phyloP scores from a whole-genome alignment of 169 alveolate species.

The Ichthyophthirius multifiliis region DNA sequence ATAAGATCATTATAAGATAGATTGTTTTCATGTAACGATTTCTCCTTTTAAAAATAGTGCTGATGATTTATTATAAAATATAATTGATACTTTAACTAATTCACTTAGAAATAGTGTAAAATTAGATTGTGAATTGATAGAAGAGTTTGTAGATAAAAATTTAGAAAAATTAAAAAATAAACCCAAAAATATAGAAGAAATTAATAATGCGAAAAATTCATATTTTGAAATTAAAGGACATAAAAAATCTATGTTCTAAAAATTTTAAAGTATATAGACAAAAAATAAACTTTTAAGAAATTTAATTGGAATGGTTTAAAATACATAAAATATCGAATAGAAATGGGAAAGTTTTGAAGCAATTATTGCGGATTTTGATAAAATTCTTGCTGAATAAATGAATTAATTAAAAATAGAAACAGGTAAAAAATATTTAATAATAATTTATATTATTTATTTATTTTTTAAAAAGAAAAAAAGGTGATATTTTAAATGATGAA shows the following conservation, averaged over 20 bases:
- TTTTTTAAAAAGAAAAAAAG: too few species aligned
- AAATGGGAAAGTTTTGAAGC: slow-evolving; percentile 88
- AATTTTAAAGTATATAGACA: slow-evolving; percentile 61
- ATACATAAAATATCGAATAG: slow-evolving; percentile 68
- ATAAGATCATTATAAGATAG: slow-evolving; percentile 82
- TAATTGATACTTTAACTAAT: slow-evolving; percentile 74
- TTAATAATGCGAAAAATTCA: slow-evolving; percentile 82
- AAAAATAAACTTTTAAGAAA: slow-evolving; percentile 72
- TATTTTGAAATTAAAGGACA: slow-evolving; percentile 73
- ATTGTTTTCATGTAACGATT: slow-evolving; percentile 83
- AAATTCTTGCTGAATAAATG: slow-evolving; percentile 84
- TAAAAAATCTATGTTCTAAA: slow-evolving; percentile 73
- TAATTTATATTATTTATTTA: too few species aligned
- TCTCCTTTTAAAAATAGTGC: slow-evolving; percentile 82
- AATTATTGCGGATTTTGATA: slow-evolving; percentile 80
- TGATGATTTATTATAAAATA: slow-evolving; percentile 87
- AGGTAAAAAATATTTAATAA: too few species aligned
- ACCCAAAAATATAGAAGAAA: slow-evolving; percentile 87
- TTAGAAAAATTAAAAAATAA: slow-evolving; percentile 80
- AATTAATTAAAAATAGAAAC: slow-evolving; percentile 81
- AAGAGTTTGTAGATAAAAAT: slow-evolving; percentile 68
- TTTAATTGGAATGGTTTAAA: slow-evolving; percentile 77
- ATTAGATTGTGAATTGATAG: slow-evolving; percentile 63
- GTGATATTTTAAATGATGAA: slow-evolving; percentile 61
- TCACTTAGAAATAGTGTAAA: slow-evolving; percentile 76